Conservation (phyloP, 1,139 yeast species). For the Candida tropicalis region DNA sequence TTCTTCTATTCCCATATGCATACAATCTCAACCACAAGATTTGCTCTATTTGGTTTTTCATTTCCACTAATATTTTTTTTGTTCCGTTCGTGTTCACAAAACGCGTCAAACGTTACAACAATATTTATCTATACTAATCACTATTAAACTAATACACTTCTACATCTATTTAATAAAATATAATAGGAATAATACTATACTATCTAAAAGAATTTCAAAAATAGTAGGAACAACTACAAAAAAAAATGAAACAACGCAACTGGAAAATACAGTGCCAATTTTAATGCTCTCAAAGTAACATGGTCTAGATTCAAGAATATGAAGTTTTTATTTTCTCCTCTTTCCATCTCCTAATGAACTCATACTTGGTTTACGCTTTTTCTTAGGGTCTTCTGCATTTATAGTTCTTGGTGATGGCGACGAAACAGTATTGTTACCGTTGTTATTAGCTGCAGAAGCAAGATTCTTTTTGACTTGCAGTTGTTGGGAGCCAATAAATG, state of each 20-base stretch:
- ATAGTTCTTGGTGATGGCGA: constrained; percentile 26
- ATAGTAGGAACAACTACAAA: background rate
- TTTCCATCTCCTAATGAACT: constrained; percentile 16
- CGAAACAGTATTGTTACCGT: constrained; percentile 11
- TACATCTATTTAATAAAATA: background rate
- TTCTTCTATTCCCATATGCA: too few species aligned
- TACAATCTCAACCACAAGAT: too few species aligned
- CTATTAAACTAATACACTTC: constrained; percentile 1
- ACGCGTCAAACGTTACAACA: background rate
- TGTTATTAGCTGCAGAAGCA: constrained; percentile 11
- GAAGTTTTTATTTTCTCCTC: constrained; percentile 18
- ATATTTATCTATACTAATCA: background rate
- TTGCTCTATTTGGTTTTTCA: too few species aligned
- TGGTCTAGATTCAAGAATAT: too few species aligned
- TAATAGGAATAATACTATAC: constrained; percentile 2
- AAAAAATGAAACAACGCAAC: constrained; percentile 1
- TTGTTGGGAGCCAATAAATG: constrained; percentile 3
- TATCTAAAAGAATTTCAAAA: background rate
- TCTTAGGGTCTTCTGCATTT: constrained; percentile 25
- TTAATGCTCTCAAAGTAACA: too few species aligned
- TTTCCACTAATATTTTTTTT: background rate
- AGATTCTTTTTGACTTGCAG: background rate
- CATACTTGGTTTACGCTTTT: constrained; percentile 23
- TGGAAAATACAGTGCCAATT: too few species aligned
- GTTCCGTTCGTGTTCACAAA: background rate